Evolutionary conservation across 2,329 filamentous ascomycete genomes (phyloP).

Genomic region (Exophiala viscosa): DNA sequence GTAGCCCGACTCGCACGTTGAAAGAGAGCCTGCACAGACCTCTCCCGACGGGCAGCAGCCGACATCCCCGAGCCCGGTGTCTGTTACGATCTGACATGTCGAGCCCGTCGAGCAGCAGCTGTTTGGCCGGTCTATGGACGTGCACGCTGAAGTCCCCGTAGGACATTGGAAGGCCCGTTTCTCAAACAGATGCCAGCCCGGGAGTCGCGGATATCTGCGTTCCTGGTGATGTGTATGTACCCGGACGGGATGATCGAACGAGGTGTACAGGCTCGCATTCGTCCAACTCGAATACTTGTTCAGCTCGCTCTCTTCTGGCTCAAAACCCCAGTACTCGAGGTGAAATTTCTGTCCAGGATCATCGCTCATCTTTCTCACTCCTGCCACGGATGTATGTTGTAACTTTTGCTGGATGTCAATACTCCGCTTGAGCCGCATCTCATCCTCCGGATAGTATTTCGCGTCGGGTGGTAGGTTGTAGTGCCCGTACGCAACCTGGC

Average conservation of each 20-base stretch:
- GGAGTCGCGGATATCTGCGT: slow-evolving; percentile 7
- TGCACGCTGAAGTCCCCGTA: slow-evolving; percentile 51
- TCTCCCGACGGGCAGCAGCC: slow-evolving; percentile 58
- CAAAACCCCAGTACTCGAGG: slow-evolving; percentile 44
- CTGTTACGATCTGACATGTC: slow-evolving; percentile 52
- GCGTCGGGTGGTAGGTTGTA: slow-evolving; percentile 25
- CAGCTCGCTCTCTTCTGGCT: slow-evolving; percentile 15
- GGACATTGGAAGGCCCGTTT: slow-evolving; percentile 56
- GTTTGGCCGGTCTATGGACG: slow-evolving; percentile 53
- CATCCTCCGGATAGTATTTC: slow-evolving; percentile 31
- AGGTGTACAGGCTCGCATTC: slow-evolving; percentile 5
- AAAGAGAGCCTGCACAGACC: slow-evolving; percentile 51
- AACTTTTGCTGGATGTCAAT: slow-evolving; percentile 33
- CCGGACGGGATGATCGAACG: slow-evolving; percentile 13
- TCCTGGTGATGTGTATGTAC: slow-evolving; percentile 7
- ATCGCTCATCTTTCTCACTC: slow-evolving; percentile 43
- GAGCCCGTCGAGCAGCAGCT: slow-evolving; percentile 55
- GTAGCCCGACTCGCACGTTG: slow-evolving; percentile 51
- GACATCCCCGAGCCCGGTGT: slow-evolving; percentile 54
- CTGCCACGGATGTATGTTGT: slow-evolving; percentile 28
- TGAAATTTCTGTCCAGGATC: slow-evolving; percentile 50
- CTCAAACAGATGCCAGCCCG: slow-evolving; percentile 18
- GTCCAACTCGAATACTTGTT: slow-evolving; percentile 2
- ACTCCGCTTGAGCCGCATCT: slow-evolving; percentile 27
- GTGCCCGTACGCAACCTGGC: slow-evolving; percentile 20